Base-by-base conservation (phyloP, 352 stramenopile species). In the Phytophthora aleatoria region DNA sequence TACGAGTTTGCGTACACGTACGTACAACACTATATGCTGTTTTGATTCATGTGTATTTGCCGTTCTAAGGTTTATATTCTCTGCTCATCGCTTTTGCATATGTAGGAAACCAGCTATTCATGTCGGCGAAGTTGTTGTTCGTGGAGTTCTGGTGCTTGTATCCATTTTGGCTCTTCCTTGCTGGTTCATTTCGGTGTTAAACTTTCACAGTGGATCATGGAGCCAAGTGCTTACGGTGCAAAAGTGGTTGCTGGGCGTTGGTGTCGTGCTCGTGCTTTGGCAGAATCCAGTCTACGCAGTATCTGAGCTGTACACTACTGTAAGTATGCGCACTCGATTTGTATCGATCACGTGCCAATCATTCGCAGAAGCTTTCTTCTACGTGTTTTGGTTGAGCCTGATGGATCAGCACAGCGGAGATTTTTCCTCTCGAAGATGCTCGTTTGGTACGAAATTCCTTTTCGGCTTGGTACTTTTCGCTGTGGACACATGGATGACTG, bases 1-100 rank as follows among this genome's bases (percentile, higher is more conserved):
- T 95, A 95, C 63, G 74, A 91, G 26, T 92, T 95, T 57, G 81
- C 79, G 2, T 95, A 90, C 63, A 90, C 85, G 87, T 95, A 82
- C 41, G 82, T 76, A 24, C 24, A 24, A 30, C 28, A 42, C 10
- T 33, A 9, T 49, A 43, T 60, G 15, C 35, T 36, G n/a, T 13
- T 57, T 2, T 30, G 20, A 41, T n/a, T 12, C 1, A 4, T 8
- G 28, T 4, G 28, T 33, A 41, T 41, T 24, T 20, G 20, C 20
- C 20, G 20, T 20, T 20, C 20, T 20, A 20, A 20, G 20, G 20
- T 20, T 20, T 20, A 20, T 20, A 20, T 20, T 55, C 6, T 36
- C 24, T 45, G 8, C 8, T 53, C 68, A 2, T n/a, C 16, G 26
- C 16, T 45, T 26, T 35, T 51, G 12, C n/a, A n/a, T 44, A 33